Base-by-base conservation (phyloP, 139 green algal genomes). In the Chara braunii region DNA sequence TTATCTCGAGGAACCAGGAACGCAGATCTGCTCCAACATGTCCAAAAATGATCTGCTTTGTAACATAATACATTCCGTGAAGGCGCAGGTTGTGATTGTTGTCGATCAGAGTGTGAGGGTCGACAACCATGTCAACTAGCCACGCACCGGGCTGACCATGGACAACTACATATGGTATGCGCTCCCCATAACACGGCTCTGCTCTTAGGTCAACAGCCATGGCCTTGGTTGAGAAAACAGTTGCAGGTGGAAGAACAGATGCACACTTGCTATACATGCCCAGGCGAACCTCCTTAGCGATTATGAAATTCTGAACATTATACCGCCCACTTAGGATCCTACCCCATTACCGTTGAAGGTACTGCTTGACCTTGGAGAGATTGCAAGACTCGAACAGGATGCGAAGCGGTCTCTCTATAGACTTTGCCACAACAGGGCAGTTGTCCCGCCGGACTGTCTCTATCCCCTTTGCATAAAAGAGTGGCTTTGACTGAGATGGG, bases 1-100 rank as follows among this genome's bases (percentile, higher is more conserved):
- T 83, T 86, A 97, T 86, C 37, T 66, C 73, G 0, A 60, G 71
- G 70, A 85, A 95, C 92, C 92, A 98, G 31, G 78, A 57, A n/a
- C 60, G 64, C 35, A 94, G 69, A 78, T 95, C 88, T 14, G 84
- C 89, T 0, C 92, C 92, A 29, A 93, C 72, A 57, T 96, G 83
- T 6, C 73, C 80, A n/a, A 97, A 56, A 22, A 93, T 68, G 69
- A 99, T 94, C 67, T 89, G 83, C 54, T 90, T 93, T 14, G 77
- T 87, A 76, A 96, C 94, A 84, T 99, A 99, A 83, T 99, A 99
- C 1, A 54, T 35, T 3, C 60, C 86, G 68, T 98, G 71, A 11
- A 97, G 78, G 3, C 86, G 78, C 59, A 94, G 69, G 9, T 36
- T n/a, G n/a, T n/a, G 14, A 12, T 3, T n/a, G 26, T 24, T 60